These are phyloP conservation scores for Pezicula radicicola DNA, from an alignment of 2,329 filamentous ascomycete genomes.

Conservation along the genomic window DNA sequence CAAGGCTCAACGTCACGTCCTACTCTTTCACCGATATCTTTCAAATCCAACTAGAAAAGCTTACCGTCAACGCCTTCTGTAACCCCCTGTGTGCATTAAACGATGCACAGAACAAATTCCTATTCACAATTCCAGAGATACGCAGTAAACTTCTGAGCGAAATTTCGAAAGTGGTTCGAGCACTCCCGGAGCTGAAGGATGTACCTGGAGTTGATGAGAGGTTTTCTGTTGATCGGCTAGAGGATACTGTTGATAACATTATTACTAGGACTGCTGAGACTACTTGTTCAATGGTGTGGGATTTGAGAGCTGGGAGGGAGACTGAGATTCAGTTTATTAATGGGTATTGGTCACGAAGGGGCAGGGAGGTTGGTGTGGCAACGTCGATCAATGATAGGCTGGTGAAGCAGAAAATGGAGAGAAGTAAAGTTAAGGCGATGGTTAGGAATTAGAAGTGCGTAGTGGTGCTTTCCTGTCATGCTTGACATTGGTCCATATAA, in stretches of 20 bases:
- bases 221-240: background rate
- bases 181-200: background rate
- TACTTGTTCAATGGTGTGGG: background rate
- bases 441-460: no score
- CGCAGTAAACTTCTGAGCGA: background rate
- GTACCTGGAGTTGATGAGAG: background rate
- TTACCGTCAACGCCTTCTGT: background rate
- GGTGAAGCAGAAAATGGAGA: background rate
- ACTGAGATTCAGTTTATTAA: background rate
- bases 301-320: background rate
- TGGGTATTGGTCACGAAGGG: background rate
- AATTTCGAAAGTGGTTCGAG: background rate
- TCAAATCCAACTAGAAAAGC: background rate
- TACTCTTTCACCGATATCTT: background rate
- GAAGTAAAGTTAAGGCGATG: background rate
- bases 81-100: background rate
- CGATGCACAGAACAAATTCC: background rate
- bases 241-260: background rate
- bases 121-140: background rate
- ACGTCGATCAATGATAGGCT: background rate
- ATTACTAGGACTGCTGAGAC: background rate
- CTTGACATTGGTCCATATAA: no score
- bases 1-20: background rate
- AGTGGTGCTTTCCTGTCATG: no score
- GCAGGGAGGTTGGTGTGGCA: background rate